phyloP scores from a whole-genome alignment of 2,329 filamentous ascomycete species.

The Calonectria naviculata region DNA sequence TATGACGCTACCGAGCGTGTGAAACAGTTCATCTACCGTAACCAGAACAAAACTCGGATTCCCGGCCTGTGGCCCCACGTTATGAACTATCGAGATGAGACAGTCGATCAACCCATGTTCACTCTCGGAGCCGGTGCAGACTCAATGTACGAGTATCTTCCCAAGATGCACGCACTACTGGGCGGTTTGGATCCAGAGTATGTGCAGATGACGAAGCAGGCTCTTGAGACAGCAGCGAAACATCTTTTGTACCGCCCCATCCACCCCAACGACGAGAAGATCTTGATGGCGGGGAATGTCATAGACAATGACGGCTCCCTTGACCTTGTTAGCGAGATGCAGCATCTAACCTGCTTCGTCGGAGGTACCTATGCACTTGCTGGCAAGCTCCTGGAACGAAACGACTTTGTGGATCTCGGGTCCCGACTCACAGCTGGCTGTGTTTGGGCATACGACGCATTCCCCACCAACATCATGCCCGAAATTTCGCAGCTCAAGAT shows the following conservation, averaged over 20 bases:
- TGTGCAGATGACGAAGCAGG: slow-evolving; percentile 70
- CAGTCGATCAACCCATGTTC: slow-evolving; percentile 51
- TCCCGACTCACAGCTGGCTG: slow-evolving; percentile 63
- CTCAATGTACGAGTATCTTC: slow-evolving; percentile 69
- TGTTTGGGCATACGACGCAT: slow-evolving; percentile 63
- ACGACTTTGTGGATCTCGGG: slow-evolving; percentile 59
- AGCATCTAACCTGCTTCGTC: slow-evolving; percentile 77
- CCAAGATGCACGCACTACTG: slow-evolving; percentile 70
- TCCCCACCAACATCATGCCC: slow-evolving; percentile 65
- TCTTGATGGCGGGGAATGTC: slow-evolving; percentile 66
- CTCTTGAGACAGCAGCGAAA: slow-evolving; percentile 70
- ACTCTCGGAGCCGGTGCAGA: slow-evolving; percentile 59
- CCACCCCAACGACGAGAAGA: slow-evolving; percentile 66
- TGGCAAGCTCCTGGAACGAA: slow-evolving; percentile 66
- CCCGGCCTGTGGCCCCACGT: slow-evolving; percentile 79
- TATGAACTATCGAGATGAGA: slow-evolving; percentile 70
- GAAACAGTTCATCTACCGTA: slow-evolving; percentile 72
- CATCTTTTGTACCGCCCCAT: slow-evolving; percentile 77
- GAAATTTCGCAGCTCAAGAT: slow-evolving; percentile 56
- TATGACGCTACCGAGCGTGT: slow-evolving; percentile 82
- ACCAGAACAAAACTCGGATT: slow-evolving; percentile 74
- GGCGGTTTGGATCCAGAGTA: slow-evolving; percentile 74
- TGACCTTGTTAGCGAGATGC: slow-evolving; percentile 48
- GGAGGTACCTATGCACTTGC: slow-evolving; percentile 78
- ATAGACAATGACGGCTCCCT: slow-evolving; percentile 40